Evolutionary conservation across 1,284 basidiomycete genomes (phyloP).

Genomic region (Somion occarium): DNA sequence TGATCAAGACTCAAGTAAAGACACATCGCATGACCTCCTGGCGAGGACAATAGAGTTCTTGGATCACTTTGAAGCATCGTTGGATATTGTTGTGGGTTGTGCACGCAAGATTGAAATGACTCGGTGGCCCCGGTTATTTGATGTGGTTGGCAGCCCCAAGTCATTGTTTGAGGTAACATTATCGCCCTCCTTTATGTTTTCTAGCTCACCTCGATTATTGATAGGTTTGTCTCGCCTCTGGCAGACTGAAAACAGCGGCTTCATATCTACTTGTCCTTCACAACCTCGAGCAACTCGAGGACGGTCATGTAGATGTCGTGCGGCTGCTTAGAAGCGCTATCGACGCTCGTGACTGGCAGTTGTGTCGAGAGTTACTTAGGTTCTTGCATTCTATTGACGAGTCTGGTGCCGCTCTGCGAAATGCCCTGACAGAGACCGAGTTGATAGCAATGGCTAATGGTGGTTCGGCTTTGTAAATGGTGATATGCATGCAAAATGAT

Average conservation of each 20-base stretch:
- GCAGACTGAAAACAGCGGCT: constrained; percentile 83
- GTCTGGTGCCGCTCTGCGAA: constrained; percentile 65
- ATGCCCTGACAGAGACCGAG: constrained; percentile 46
- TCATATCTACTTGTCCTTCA: constrained; percentile 94
- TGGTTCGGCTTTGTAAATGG: neutral
- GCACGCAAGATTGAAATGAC: constrained; percentile 96
- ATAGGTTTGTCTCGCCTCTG: constrained; percentile 73
- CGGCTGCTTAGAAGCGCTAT: constrained; percentile 74
- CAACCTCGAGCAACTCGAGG: constrained; percentile 86
- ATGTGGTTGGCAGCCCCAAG: constrained; percentile 86
- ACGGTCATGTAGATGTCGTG: constrained; percentile 74
- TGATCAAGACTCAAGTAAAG: constrained; percentile 12
- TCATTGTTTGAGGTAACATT: constrained; percentile 87
- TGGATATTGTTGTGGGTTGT: constrained; percentile 94
- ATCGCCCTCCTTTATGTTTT: constrained; percentile 9
- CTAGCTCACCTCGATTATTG: neutral
- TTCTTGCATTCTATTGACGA: constrained; percentile 92
- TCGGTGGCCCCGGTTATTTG: constrained; percentile 87
- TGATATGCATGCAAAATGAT: neutral
- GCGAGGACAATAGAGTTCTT: constrained; percentile 83
- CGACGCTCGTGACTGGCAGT: constrained; percentile 69
- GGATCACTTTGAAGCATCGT: constrained; percentile 86
- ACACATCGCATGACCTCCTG: constrained; percentile 42
- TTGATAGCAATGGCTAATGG: constrained; percentile 13
- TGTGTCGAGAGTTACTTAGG: constrained; percentile 86